Evolutionary conservation across 2,329 filamentous ascomycete species (phyloP), one percentile per base, ranked within the genome.

Genomic region (Trichoderma oligosporum): DNA sequence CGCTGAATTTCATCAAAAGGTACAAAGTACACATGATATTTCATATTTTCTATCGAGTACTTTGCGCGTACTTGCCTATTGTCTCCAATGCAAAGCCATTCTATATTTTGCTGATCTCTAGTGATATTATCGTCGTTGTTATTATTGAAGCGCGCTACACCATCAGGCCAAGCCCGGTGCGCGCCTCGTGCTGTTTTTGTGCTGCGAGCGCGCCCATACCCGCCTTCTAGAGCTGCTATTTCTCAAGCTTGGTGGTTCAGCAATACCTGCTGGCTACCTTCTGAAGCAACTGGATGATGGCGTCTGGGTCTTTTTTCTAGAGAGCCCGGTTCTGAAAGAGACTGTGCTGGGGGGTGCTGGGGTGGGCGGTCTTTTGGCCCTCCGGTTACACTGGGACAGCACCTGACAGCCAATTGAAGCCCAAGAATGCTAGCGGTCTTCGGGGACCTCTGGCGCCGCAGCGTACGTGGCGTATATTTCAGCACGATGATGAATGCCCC

Each of bases 231-330:
- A 62, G 41, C 58, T n/a, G 54, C 54, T 57, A 57, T 48, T 41
- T 60, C 53, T 44, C 54, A 41, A 54, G 62, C 57, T 51, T 52
- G 63, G 64, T 65, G 63, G 62, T 68, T 54, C 56, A 63, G 61
- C 57, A 56, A 66, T 68, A 67, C 66, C 61, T 66, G 48, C 61
- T 14, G 20, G 48, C 24, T 20, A 58, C 56, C 48, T 47, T 45
- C 47, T 48, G 31, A 38, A 45, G 29, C 22, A 16, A 46, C 55
- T 29, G 16, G 27, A n/a, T n/a, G 24, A 56, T 35, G 42, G 42
- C 42, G 42, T 56, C 44, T n/a, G n/a, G n/a, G n/a, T n/a, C 46
- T 24, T n/a, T 35, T 20, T n/a, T n/a, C n/a, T n/a, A n/a, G n/a
- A n/a, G n/a, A n/a, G n/a, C n/a, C n/a, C n/a, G 33, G 47, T 33